Conservation (phyloP, 2,329 filamentous ascomycete species). For the Aspergillus puulaauensis region DNA sequence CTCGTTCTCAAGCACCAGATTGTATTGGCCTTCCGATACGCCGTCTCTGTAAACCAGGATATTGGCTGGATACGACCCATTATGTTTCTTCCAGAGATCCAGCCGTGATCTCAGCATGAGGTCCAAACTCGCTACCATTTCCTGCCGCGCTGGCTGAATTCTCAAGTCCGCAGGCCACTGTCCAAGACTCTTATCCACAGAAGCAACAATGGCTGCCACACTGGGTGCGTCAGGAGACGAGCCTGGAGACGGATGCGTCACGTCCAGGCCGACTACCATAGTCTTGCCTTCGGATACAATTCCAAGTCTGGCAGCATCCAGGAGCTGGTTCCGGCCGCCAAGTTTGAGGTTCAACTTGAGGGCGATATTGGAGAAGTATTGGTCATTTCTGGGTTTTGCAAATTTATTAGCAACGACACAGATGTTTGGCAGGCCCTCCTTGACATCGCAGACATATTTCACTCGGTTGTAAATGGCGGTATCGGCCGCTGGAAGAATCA, state of each 20-base stretch:
- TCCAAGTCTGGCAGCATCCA: conserved; percentile 54
- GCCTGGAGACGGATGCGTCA: conserved; percentile 81
- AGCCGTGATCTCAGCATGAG: conserved; percentile 66
- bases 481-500: conserved; percentile 58
- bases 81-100: conserved; percentile 63
- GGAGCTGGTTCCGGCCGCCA: conserved; percentile 69
- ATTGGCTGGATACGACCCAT: conserved; percentile 60
- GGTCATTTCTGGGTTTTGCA: conserved; percentile 29
- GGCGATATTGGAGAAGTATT: conserved; percentile 67
- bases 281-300: conserved; percentile 67
- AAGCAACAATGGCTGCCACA: conserved; percentile 78
- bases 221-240: conserved; percentile 64
- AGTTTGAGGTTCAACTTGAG: conserved; percentile 82
- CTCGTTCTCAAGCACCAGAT: conserved; percentile 66
- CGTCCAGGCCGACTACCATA: conserved; percentile 86
- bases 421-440: conserved; percentile 66
- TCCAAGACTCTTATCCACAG: conserved; percentile 64
- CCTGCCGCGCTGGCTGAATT: conserved; percentile 63
- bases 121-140: conserved; percentile 68
- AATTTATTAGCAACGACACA: conserved; percentile 60
- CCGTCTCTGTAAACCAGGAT: conserved; percentile 87
- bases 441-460: conserved; percentile 68
- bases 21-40: conserved; percentile 83
- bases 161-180: conserved; percentile 77
- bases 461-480: conserved; percentile 62